A percentile compares a stretch with the other conserved stretches of the same genome.
Conservation (phyloP, 2,329 filamentous ascomycete species). For the Scedosporium dehoogii region DNA sequence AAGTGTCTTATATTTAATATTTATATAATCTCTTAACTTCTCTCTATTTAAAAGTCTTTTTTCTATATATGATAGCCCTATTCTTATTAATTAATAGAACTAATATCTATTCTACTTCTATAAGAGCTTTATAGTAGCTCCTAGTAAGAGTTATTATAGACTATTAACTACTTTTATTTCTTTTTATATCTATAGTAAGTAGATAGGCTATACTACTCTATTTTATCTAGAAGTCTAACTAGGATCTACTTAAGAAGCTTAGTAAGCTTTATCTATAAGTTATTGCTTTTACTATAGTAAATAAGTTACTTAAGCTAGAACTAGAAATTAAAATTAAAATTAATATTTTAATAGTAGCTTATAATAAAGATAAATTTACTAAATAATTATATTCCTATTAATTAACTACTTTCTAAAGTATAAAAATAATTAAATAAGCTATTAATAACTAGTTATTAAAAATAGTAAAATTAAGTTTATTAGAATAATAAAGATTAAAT, state of each 20-base stretch:
- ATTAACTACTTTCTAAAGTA: no score
- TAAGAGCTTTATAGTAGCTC: no score
- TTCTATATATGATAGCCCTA: background rate
- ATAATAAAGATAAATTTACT: background rate
- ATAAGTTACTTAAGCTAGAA: no score
- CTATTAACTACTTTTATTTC: background rate
- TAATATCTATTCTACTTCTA: no score
- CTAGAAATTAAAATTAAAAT: background rate
- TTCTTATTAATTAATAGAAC: no score
- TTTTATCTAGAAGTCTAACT: no score
- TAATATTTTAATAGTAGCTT: background rate
- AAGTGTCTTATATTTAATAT: background rate
- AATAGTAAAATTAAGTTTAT: no score
- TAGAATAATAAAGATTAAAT: background rate
- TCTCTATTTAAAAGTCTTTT: background rate
- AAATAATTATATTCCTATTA: no score
- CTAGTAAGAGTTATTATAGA: background rate
- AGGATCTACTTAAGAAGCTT: no score
- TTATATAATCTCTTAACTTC: background rate
- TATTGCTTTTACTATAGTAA: no score
- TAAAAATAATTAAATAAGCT: background rate
- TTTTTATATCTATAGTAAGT: background rate
- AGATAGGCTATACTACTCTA: no score
- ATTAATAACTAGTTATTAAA: background rate
- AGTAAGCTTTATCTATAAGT: no score